Evolutionary conservation across 164 flowering plant genomes (phyloP).

Genomic region (Pachysandra terminalis): DNA sequence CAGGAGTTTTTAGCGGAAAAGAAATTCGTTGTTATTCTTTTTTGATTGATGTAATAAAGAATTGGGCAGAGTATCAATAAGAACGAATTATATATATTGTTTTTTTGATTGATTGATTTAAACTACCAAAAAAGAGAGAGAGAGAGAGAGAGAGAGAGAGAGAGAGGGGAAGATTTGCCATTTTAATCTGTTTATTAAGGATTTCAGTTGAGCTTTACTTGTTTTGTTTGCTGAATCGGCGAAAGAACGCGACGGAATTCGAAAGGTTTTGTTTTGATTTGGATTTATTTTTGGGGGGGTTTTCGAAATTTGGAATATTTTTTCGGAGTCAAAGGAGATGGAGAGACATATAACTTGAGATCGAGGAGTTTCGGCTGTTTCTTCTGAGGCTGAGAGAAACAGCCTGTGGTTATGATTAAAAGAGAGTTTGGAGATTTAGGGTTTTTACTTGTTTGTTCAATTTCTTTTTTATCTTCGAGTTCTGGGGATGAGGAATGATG

Average conservation of each 20-base stretch:
- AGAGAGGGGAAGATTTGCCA: not conserved
- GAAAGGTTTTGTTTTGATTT: constrained; percentile 4
- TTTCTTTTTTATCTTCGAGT: not conserved
- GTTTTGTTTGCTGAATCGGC: constrained; percentile 7
- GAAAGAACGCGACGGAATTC: not conserved
- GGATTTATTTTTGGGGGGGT: too few relatives aligned
- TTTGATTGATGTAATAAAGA: not conserved
- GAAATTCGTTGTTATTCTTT: not conserved
- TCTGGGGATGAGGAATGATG: constrained; percentile 6
- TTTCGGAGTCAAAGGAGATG: constrained; percentile 5
- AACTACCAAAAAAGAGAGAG: too few relatives aligned
- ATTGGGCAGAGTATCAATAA: too few relatives aligned
- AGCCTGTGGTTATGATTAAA: constrained; percentile 18
- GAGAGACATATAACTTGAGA: constrained; percentile 13
- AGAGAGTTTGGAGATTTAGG: not conserved
- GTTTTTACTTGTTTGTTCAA: not conserved
- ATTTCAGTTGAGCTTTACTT: not conserved
- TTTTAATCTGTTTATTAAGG: constrained; percentile 1
- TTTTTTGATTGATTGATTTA: too few relatives aligned
- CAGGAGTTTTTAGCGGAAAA: not conserved
- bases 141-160: too few relatives aligned
- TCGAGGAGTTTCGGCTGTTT: constrained; percentile 18
- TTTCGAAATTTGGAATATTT: not conserved
- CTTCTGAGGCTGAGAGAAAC: constrained; percentile 21
- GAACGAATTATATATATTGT: too few relatives aligned